Conservation (phyloP, 2,329 filamentous ascomycete species). For the Ceratocystis cubensis region DNA sequence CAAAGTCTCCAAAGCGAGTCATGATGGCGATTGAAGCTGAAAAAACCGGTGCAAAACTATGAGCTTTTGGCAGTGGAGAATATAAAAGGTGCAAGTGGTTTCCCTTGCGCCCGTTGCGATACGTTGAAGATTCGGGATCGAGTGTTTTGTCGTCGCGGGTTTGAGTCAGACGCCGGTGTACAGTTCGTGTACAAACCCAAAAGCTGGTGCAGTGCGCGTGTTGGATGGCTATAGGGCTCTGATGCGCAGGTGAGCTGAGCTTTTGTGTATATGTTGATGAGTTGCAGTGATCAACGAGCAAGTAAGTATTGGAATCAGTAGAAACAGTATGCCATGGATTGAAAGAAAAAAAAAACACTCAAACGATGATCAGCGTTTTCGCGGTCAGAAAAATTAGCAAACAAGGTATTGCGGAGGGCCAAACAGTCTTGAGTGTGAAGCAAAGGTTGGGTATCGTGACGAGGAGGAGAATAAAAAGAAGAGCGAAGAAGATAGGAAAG, state of each 20-base stretch:
- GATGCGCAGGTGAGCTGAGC: background rate
- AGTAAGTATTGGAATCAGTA: background rate
- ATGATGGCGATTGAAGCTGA: background rate
- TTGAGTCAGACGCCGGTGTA: background rate
- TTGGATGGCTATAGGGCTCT: background rate
- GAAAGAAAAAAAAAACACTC: no score
- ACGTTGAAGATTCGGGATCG: no score
- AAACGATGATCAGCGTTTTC: background rate
- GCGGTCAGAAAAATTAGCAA: no score
- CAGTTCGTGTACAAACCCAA: background rate
- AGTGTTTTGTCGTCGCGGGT: background rate
- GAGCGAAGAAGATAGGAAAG: background rate
- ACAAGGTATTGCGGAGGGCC: no score
- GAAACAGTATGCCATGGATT: background rate
- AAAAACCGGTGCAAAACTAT: background rate
- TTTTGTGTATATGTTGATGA: background rate
- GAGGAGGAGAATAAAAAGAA: background rate
- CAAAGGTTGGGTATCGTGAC: no score
- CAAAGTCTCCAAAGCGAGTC: conserved; percentile 49
- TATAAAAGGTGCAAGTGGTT: no score
- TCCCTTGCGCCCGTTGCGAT: no score
- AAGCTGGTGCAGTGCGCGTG: background rate
- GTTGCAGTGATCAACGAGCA: background rate
- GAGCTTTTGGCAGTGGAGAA: background rate
- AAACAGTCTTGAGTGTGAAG: no score